Conservation (phyloP, 1,139 yeast genomes). For the Candida sanyaensis region DNA sequence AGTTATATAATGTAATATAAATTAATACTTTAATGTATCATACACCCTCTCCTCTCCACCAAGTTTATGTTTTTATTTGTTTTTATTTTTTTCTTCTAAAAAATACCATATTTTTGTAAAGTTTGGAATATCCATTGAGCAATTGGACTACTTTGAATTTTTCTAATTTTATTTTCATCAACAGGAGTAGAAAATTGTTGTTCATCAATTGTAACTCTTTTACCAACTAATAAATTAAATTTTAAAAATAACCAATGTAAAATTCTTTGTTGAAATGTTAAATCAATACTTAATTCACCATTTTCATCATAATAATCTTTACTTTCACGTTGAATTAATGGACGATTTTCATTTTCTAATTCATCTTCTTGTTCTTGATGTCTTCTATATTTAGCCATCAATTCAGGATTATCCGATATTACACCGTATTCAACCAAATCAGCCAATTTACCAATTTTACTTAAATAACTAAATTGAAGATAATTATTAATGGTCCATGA, state of each 20-base stretch:
- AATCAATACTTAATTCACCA: slow-evolving; percentile 18
- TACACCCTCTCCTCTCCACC: no score
- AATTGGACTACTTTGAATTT: slow-evolving; percentile 18
- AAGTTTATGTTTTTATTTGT: no score
- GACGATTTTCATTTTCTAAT: slow-evolving; percentile 5
- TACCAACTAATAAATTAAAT: slow-evolving; percentile 18
- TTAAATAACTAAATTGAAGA: slow-evolving; percentile 48
- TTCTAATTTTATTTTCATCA: slow-evolving; percentile 24
- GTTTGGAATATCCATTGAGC: slow-evolving; percentile 26
- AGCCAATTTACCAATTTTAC: slow-evolving; percentile 26
- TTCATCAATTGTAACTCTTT: slow-evolving; percentile 23
- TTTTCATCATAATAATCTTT: slow-evolving; percentile 13
- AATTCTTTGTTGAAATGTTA: slow-evolving; percentile 25
- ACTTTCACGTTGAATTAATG: slow-evolving; percentile 5
- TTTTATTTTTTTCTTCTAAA: no score
- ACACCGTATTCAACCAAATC: slow-evolving; percentile 49
- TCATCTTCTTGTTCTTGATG: slow-evolving; percentile 9
- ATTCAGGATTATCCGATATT: slow-evolving; percentile 61
- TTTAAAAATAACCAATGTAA: slow-evolving; percentile 18
- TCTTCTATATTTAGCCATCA: slow-evolving; percentile 25
- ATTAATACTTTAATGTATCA: no score
- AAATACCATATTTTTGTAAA: slow-evolving; percentile 36
- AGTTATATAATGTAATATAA: no score
- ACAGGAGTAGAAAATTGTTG: slow-evolving; percentile 25
- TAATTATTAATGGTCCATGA: slow-evolving; percentile 81